Base-by-base conservation (phyloP, 129 eudicot genomes). In the Oenanthe sinensis region DNA sequence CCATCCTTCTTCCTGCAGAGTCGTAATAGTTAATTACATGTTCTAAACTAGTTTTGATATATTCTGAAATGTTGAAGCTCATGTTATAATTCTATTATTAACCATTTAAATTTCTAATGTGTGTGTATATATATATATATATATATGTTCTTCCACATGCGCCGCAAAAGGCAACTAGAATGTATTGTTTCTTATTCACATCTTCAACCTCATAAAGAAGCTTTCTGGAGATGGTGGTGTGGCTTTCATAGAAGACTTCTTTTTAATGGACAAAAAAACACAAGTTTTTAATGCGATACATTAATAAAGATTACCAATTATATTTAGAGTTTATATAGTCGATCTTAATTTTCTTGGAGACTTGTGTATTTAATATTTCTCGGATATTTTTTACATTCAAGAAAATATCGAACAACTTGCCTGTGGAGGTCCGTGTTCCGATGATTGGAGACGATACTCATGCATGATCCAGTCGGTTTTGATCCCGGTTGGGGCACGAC, bases 1-100 rank as follows among this genome's bases (percentile, higher is more conserved):
- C 98, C 98, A 93, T 67, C 98, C 98, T 93, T 93, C 98, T 89
- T 94, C 98, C 98, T 91, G 87, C 40, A 60, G 13, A 22, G 28
- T 55, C 19, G 12, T 55, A 50, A 50, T 4, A 50, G 58, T 50
- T 17, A 50, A 39, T 39, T 39, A 46, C 2, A 46, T 46, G 49
- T 46, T 46, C 14, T 46, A 46, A 46, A 46, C 14, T 8, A 44
- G 8, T 44, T 44, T 8, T 44, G 46, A 44, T 44, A 44, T 44
- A 44, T 44, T 46, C 14, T 11, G 13, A 46, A 46, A 46, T 9
- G 13, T 46, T 46, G 49, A 46, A 46, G 49, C 49, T 46, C 49
- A 1, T 46, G 49, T 46, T 46, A 33, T 33, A 8, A 10, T 46
- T 46, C 49, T 46, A 46, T 46, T 11, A 11, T 11, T 52, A 52